phyloP scores from a whole-genome alignment of 192 early-diverging fungal species.

The Gryganskiella cystojenkinii region DNA sequence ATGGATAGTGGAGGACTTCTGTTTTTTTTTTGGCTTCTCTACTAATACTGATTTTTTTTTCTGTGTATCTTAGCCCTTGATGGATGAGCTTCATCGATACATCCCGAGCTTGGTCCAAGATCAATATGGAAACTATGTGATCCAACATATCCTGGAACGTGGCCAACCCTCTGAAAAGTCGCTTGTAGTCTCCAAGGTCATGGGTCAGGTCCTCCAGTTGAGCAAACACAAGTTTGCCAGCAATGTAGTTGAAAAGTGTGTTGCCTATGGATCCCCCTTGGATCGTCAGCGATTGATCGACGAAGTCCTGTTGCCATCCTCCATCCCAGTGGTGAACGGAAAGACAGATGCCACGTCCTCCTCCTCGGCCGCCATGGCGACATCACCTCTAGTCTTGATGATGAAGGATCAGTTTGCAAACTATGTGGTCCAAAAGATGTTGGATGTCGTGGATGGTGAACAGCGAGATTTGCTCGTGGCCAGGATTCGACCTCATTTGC shows the following conservation, averaged over 20 bases:
- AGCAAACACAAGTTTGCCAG: constrained; percentile 99
- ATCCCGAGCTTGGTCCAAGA: constrained; percentile 93
- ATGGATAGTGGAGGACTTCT: too few species aligned
- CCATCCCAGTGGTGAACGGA: too few species aligned
- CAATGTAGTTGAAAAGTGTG: constrained; percentile 98
- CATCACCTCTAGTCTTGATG: constrained; percentile 82
- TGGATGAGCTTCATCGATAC: constrained; percentile 93
- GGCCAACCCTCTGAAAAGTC: constrained; percentile 90
- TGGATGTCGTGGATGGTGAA: constrained; percentile 92
- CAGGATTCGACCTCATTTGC: constrained; percentile 93
- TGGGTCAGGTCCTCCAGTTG: constrained; percentile 89
- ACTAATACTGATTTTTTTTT: background rate
- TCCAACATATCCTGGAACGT: constrained; percentile 95
- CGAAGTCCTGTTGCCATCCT: constrained; percentile 74
- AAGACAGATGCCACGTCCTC: constrained; percentile 64
- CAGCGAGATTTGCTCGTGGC: constrained; percentile 84
- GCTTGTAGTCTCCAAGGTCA: constrained; percentile 86
- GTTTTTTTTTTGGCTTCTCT: background rate
- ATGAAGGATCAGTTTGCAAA: constrained; percentile 99
- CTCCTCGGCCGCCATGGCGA: too few species aligned
- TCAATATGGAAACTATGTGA: constrained; percentile 99
- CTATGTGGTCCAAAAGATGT: constrained; percentile 98
- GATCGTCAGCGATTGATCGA: constrained; percentile 91
- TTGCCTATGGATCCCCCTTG: constrained; percentile 84
- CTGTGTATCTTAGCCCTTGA: constrained; percentile 72